A percentile compares a stretch with the other conserved stretches of the same genome.
Conservation (phyloP, 2,329 filamentous ascomycete species). For the Ophiostoma ulmi region DNA sequence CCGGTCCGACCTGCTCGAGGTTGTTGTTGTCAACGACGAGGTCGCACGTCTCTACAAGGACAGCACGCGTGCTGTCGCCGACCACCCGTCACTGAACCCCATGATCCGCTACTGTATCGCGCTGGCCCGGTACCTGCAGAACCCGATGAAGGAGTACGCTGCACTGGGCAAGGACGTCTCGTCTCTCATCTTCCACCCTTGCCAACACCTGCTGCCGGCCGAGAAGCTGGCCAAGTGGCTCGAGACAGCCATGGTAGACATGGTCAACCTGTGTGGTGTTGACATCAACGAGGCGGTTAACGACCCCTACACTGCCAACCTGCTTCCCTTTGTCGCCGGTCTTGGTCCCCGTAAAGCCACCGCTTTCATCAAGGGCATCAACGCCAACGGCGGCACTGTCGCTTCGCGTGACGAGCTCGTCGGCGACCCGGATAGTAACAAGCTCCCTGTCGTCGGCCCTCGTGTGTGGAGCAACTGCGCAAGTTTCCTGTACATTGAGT, state of each 20-base stretch:
- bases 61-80: slow-evolving; percentile 69
- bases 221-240: slow-evolving; percentile 82
- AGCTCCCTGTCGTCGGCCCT: slow-evolving; percentile 74
- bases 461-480: slow-evolving; percentile 96
- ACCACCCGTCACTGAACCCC: slow-evolving; percentile 74
- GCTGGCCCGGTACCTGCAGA: slow-evolving; percentile 86
- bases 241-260: slow-evolving; percentile 96
- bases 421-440: slow-evolving; percentile 75
- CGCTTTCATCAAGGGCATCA: slow-evolving; percentile 80
- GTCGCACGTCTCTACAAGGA: slow-evolving; percentile 95
- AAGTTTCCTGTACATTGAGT: slow-evolving; percentile 87
- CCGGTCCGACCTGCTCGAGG: slow-evolving; percentile 73
- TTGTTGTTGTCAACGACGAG: slow-evolving; percentile 91
- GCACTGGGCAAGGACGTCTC: slow-evolving; percentile 82
- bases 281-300: slow-evolving; percentile 88
- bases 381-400: slow-evolving; percentile 81
- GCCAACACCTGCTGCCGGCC: slow-evolving; percentile 80
- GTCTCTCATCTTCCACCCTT: slow-evolving; percentile 82
- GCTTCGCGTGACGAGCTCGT: slow-evolving; percentile 81
- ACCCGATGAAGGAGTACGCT: slow-evolving; percentile 93
- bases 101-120: slow-evolving; percentile 85
- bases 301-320: slow-evolving; percentile 75
- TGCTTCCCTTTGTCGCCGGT: slow-evolving; percentile 86
- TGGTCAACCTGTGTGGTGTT: slow-evolving; percentile 94
- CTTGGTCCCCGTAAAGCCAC: slow-evolving; percentile 88